Base-by-base conservation (phyloP, 1,284 basidiomycete species). In the Cystobasidium pallidum region DNA sequence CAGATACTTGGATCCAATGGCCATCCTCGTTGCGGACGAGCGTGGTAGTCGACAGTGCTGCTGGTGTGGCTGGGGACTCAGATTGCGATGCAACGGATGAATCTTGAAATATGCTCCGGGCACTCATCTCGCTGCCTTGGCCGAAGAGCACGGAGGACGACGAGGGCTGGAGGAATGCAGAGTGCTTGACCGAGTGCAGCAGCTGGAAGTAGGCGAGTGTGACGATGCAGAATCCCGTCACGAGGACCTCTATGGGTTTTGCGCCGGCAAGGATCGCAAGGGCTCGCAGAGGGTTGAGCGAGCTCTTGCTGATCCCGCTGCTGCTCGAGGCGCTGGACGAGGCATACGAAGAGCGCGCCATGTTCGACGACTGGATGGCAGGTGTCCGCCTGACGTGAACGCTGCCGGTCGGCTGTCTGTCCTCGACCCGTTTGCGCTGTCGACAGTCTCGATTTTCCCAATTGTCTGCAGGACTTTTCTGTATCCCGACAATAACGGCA, bases 171-270 rank as follows among this genome's bases (percentile, higher is more conserved):
- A 71, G 65, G 30, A 85, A 84, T 73, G 83, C 81, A 34, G 82
- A 83, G 62, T 82, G 81, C 59, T 92, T 92, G 80, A 94, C 89
- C 54, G 91, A 90, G 74, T 88, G 87, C 71, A 97, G 86, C 74
- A 95, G 86, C 80, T 94, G 91, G 81, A 96, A 94, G 82, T 96
- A 96, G 62, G 90, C 89, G 51, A 96, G 86, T 2, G 94, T 96
- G 41, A 90, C 90, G 73, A 93, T 81, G 79, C 94, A 87, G 80
- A 89, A 91, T 82, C 91, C 89, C 79, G 88, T 86, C 70, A 95
- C 92, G 76, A 95, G 91, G 26, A 90, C 89, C 81, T 97, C 94
- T 78, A 86, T 86, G 11, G 86, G 86, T 11, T 80, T 80, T 10
- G 80, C 76, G 13, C 83, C 80, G n/a, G 82, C 80, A 4, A 82